A percentile compares a stretch with the other conserved stretches of the same genome.
Evolutionary conservation across 179 eudicot species (phyloP).

Genomic region (Beta corolliflora): DNA sequence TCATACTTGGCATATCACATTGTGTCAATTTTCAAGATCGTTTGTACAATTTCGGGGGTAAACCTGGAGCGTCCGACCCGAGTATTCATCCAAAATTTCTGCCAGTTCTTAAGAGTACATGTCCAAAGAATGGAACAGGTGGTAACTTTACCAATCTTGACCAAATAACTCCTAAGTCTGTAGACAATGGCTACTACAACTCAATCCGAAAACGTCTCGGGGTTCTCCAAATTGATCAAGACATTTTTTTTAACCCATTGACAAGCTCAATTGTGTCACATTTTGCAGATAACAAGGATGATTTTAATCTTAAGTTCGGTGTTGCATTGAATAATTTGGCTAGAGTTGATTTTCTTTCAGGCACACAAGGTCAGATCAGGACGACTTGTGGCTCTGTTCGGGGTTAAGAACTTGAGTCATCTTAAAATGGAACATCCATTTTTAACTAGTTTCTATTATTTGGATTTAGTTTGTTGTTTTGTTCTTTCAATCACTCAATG

Average conservation of each 20-base stretch:
- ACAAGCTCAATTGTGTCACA: conserved; percentile 16
- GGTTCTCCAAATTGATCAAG: conserved; percentile 30
- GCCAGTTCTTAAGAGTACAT: not conserved
- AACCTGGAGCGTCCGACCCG: conserved; percentile 20
- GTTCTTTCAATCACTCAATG: too few relatives aligned
- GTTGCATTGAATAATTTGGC: conserved; percentile 26
- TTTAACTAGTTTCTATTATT: too few relatives aligned
- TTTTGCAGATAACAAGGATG: not conserved
- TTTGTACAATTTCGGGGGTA: conserved; percentile 6
- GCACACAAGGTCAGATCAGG: conserved; percentile 31
- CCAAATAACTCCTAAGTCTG: not conserved
- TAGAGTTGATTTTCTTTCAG: conserved; percentile 23
- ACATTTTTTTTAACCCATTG: conserved; percentile 4
- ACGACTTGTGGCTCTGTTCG: conserved; percentile 15
- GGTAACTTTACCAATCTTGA: conserved; percentile 15
- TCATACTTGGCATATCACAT: conserved; percentile 31
- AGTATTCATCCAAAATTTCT: conserved; percentile 7
- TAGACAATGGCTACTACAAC: conserved; percentile 30
- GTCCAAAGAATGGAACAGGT: conserved; percentile 6
- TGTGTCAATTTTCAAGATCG: conserved; percentile 28
- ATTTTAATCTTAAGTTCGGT: conserved; percentile 14
- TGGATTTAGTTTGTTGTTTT: not conserved
- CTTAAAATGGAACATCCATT: too few relatives aligned
- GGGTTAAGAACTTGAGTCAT: not conserved
- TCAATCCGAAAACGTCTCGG: conserved; percentile 9